Percentiles rank a stretch among this genome's conserved stretches.
phyloP scores from a whole-genome alignment of 208 protist genomes.

The Leishmania major region DNA sequence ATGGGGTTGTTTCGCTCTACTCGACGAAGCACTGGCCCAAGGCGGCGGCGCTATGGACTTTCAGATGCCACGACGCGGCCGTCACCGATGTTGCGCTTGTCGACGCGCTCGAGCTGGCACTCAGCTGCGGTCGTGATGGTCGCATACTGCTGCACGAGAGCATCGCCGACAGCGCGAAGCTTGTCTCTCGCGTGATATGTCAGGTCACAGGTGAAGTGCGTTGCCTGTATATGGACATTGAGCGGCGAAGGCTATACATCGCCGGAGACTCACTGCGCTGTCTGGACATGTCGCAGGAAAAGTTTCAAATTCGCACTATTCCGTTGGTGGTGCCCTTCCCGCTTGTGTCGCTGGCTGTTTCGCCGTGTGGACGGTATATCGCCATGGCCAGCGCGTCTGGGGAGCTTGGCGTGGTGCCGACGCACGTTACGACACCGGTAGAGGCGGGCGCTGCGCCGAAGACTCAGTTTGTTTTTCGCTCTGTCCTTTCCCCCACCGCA shows the following conservation, averaged over 20 bases:
- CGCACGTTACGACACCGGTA: not conserved
- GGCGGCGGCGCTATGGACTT: constrained; percentile 57
- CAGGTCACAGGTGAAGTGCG: constrained; percentile 82
- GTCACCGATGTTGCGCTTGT: constrained; percentile 72
- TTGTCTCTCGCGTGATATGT: constrained; percentile 71
- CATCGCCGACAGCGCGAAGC: constrained; percentile 27
- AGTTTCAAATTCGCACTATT: constrained; percentile 59
- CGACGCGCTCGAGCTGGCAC: constrained; percentile 42
- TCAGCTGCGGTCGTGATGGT: constrained; percentile 80
- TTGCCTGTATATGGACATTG: constrained; percentile 64
- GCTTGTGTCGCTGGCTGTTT: constrained; percentile 60
- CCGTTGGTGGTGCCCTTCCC: constrained; percentile 68
- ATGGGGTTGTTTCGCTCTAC: constrained; percentile 80
- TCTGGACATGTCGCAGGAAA: constrained; percentile 47
- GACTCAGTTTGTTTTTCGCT: constrained; percentile 34
- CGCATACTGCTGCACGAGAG: constrained; percentile 79
- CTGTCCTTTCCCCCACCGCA: constrained; percentile 43
- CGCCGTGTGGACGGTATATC: constrained; percentile 63
- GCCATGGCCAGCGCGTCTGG: constrained; percentile 71
- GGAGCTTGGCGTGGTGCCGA: constrained; percentile 46
- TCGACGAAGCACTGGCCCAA: constrained; percentile 46
- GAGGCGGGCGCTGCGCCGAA: not conserved
- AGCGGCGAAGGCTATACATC: constrained; percentile 71
- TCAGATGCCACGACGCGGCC: constrained; percentile 64
- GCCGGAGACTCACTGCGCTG: constrained; percentile 85